Evolutionary conservation across 2,329 filamentous ascomycete species (phyloP).

Genomic region (Alternaria triticina): DNA sequence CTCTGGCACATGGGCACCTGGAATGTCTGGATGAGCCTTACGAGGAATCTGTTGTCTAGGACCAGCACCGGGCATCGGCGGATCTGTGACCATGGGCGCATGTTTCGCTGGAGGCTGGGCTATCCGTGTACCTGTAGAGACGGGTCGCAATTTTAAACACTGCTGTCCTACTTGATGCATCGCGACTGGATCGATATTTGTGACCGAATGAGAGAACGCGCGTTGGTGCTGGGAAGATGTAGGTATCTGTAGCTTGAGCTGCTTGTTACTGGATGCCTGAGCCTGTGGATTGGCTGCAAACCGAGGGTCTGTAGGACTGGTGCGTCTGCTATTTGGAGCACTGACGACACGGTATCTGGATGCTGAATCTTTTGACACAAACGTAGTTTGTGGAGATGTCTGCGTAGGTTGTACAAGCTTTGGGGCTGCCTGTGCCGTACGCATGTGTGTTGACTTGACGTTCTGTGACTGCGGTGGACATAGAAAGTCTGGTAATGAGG

Average conservation of each 20-base stretch:
- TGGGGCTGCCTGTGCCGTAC: neutral
- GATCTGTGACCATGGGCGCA: neutral
- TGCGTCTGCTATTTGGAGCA: conserved; percentile 9
- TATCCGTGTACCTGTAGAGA: neutral
- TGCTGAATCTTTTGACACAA: neutral
- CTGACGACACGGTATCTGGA: conserved; percentile 23
- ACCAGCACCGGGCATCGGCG: neutral
- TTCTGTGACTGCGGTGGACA: conserved; percentile 19
- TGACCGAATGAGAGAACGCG: neutral
- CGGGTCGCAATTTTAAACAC: neutral
- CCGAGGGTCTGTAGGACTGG: conserved; percentile 1
- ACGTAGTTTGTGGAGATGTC: neutral
- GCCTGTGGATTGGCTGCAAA: neutral
- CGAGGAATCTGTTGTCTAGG: neutral
- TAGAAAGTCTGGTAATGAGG: conserved; percentile 17
- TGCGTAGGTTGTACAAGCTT: neutral
- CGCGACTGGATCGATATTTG: neutral
- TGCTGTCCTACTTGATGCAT: neutral
- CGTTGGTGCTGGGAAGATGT: neutral
- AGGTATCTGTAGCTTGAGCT: neutral
- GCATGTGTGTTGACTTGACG: neutral
- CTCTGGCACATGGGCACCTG: neutral
- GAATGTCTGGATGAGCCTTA: neutral
- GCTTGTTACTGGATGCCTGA: neutral
- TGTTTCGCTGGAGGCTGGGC: neutral